phyloP scores from a whole-genome alignment of 768 basidiomycete genomes.

The Leccinum pellstonianum region DNA sequence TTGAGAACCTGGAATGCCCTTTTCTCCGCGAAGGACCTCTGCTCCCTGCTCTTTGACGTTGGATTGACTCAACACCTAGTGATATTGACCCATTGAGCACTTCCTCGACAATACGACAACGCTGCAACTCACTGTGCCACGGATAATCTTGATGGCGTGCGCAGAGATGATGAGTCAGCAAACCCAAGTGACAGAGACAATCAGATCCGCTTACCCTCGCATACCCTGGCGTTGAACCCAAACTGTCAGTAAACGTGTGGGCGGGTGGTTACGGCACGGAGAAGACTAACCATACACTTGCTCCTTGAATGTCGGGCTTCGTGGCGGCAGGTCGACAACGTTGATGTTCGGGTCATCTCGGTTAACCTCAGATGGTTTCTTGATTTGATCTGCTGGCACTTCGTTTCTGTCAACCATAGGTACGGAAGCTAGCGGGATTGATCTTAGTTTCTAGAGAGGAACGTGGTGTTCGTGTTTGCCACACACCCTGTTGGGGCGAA shows the following conservation, averaged over 20 bases:
- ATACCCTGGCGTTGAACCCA: constrained; percentile 25
- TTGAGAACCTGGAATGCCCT: constrained; percentile 33
- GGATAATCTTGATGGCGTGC: constrained; percentile 23
- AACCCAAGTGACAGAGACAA: neutral
- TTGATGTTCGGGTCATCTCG: constrained; percentile 26
- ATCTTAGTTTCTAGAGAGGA: neutral
- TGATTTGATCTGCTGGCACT: constrained; percentile 31
- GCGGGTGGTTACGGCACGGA: neutral
- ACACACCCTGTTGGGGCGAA: constrained; percentile 35
- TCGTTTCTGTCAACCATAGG: constrained; percentile 37
- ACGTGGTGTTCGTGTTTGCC: neutral
- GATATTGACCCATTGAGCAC: neutral
- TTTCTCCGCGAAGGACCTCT: constrained; percentile 51
- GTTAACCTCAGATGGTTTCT: constrained; percentile 18
- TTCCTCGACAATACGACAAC: constrained; percentile 4
- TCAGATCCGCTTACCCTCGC: constrained; percentile 21
- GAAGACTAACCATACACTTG: constrained; percentile 49
- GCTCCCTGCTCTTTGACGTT: constrained; percentile 53
- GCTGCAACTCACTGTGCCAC: constrained; percentile 27
- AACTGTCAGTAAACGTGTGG: neutral
- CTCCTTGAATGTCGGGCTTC: constrained; percentile 54
- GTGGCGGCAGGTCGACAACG: constrained; percentile 25
- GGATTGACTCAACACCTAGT: constrained; percentile 33
- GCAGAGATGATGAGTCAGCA: constrained; percentile 2
- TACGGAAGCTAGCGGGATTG: constrained; percentile 30